Conservation (phyloP, 495 filamentous ascomycete species). For the Aspergillus steynii region DNA sequence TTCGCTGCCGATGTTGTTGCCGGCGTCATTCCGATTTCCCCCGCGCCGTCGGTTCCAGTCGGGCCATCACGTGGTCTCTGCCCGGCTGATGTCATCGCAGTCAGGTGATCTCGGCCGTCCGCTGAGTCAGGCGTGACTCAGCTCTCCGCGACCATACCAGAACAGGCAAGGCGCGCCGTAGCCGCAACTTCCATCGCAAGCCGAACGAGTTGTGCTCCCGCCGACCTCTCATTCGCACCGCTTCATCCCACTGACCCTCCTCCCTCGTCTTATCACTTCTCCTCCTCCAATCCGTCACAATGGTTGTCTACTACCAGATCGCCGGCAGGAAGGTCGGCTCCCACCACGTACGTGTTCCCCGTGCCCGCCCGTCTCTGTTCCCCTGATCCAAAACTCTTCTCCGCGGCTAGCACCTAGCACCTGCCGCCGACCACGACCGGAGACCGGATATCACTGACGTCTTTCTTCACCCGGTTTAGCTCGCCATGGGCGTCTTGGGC, state of each 20-base stretch:
- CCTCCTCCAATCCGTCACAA: slow-evolving; percentile 55
- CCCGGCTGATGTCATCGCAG: no score
- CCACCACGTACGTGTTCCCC: slow-evolving; percentile 71
- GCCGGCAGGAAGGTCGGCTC: slow-evolving; percentile 91
- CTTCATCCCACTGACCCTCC: slow-evolving; percentile 25
- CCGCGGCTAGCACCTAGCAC: slow-evolving; percentile 3
- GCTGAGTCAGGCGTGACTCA: slow-evolving; percentile 22
- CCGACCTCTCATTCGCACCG: slow-evolving; percentile 16
- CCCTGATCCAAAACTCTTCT: slow-evolving; percentile 12
- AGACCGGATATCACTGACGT: background rate
- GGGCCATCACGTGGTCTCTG: no score
- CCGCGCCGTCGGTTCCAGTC: no score
- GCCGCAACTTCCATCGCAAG: slow-evolving; percentile 26
- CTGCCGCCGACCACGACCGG: background rate
- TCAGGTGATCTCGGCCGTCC: background rate
- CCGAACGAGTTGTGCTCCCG: slow-evolving; percentile 15
- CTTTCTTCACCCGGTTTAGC: slow-evolving; percentile 48
- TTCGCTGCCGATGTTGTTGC: no score
- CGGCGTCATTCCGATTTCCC: background rate
- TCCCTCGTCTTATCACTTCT: slow-evolving; percentile 26
- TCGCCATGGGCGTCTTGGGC: slow-evolving; percentile 81
- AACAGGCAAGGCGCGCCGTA: slow-evolving; percentile 22
- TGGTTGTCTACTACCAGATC: slow-evolving; percentile 85
- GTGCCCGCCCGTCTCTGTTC: slow-evolving; percentile 10
- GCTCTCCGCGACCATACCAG: slow-evolving; percentile 12